These are phyloP conservation scores for Alternaria sp. DNA, from an alignment of 2,329 filamentous ascomycete genomes.

Conservation along the genomic window DNA sequence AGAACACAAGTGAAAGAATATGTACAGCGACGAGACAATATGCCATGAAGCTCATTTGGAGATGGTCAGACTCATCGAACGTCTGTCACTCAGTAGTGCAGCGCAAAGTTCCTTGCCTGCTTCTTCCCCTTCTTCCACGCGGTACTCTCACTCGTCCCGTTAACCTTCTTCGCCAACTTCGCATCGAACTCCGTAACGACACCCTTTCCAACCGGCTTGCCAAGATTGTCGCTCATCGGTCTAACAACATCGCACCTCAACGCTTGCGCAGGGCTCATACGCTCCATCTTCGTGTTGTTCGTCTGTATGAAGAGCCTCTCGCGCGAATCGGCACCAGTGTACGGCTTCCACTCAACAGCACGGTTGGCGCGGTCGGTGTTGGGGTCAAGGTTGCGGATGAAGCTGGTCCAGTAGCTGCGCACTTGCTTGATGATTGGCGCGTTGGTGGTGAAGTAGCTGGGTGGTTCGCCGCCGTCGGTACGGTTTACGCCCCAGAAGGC, in stretches of 20 bases:
- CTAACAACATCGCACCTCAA: conserved; percentile 18
- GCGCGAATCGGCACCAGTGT: conserved; percentile 36
- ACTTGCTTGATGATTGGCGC: conserved; percentile 66
- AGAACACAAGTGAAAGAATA: too few species aligned
- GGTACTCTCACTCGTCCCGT: conserved; percentile 10
- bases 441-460: conserved; percentile 67
- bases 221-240: conserved; percentile 20
- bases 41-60: background rate
- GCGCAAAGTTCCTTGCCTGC: background rate
- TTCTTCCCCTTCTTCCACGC: background rate
- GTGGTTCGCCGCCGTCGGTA: conserved; percentile 58
- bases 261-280: conserved; percentile 29
- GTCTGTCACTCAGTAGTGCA: background rate
- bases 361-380: conserved; percentile 62
- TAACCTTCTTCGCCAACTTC: conserved; percentile 13
- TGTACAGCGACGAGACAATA: too few species aligned
- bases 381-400: conserved; percentile 72
- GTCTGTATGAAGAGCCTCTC: conserved; percentile 50
- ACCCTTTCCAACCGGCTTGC: conserved; percentile 14
- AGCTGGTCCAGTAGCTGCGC: conserved; percentile 78
- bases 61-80: too few species aligned
- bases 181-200: conserved; percentile 15
- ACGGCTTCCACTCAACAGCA: conserved; percentile 63
- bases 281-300: conserved; percentile 52
- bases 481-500: conserved; percentile 73